Evolutionary conservation across 257 asterid genomes (phyloP).

Genomic region (Pogostemon cablin): DNA sequence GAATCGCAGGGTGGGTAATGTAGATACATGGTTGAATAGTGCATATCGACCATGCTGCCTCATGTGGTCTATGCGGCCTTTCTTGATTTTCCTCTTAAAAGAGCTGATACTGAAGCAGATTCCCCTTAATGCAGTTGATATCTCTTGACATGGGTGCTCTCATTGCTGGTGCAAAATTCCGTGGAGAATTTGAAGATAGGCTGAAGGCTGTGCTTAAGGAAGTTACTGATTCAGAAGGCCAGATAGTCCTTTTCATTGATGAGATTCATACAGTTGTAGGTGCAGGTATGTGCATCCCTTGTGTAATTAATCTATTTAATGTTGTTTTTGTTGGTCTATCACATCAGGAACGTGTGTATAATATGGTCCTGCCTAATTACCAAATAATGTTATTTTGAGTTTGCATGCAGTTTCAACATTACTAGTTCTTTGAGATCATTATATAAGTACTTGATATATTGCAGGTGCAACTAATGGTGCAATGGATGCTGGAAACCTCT

Average conservation of each 20-base stretch:
- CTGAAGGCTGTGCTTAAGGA: slow-evolving; percentile 94
- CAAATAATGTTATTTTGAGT: not conserved
- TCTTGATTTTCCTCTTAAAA: slow-evolving; percentile 16
- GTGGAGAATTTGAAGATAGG: slow-evolving; percentile 98
- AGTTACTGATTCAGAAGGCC: slow-evolving; percentile 95
- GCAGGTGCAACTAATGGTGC: slow-evolving; percentile 97
- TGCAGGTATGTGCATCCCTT: slow-evolving; percentile 57
- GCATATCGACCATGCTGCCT: not conserved
- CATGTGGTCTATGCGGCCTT: not conserved
- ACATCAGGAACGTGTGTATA: not conserved
- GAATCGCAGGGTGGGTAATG: slow-evolving; percentile 79
- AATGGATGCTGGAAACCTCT: slow-evolving; percentile 97
- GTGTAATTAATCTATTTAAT: not conserved
- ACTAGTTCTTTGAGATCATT: not conserved
- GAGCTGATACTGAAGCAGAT: slow-evolving; percentile 13
- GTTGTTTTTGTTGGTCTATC: slow-evolving; percentile 1
- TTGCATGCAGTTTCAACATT: not conserved
- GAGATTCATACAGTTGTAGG: slow-evolving; percentile 99
- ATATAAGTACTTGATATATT: slow-evolving; percentile 17
- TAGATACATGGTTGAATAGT: slow-evolving; percentile 28
- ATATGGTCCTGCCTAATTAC: not conserved
- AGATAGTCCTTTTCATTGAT: slow-evolving; percentile 84
- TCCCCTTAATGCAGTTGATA: slow-evolving; percentile 62
- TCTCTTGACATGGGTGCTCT: slow-evolving; percentile 99
- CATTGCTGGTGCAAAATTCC: slow-evolving; percentile 96